Base-by-base conservation (phyloP, 768 basidiomycete species). In the Collybiopsis confluens region DNA sequence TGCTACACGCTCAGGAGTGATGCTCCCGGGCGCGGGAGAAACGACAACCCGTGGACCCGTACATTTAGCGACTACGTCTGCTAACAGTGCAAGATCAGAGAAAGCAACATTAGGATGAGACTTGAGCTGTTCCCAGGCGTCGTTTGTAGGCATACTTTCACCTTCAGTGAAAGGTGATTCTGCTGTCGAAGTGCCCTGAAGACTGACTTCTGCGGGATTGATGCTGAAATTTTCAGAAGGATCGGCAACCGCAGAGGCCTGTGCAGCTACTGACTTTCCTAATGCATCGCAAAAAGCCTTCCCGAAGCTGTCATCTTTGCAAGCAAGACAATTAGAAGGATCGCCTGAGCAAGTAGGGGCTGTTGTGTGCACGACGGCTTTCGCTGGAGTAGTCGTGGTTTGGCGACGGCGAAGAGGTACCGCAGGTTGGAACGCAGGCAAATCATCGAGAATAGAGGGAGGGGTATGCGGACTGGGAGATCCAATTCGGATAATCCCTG, bases 81-180 rank as follows among this genome's bases (percentile, higher is more conserved):
- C 93, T 41, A 96, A 79, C 50, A 96, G 75, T 2, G 82, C 71
- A 49, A 96, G 74, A 69, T 95, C 90, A 13, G 90, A 82, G 64
- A 93, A 93, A 27, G 85, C 81, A 50, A 90, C 85, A 60, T 92
- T 94, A 2, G 93, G 93, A 68, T 96, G 93, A 10, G 83, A 81
- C 69, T 93, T 92, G 57, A 95, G 75, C 59, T 84, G 84, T 26
- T 80, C 81, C 89, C 92, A 94, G 7, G 91, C 91, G 53, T 85
- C 83, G 63, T 86, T 86, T 53, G 88, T 90, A 18, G 90, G 80
- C 33, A 93, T 86, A 6, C 79, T 84, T 51, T 85, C 82, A 21
- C 68, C 53, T 37, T 61, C 50, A n/a, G 50, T 47, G 26, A 50
- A 48, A 55, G 48, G 59, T 54, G 45, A 49, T 50, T 52, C 56